A percentile compares a stretch with the other conserved stretches of the same genome.
These are phyloP conservation scores for Lasiosphaeria hispida DNA, from an alignment of 495 filamentous ascomycete genomes.

Conservation along the genomic window DNA sequence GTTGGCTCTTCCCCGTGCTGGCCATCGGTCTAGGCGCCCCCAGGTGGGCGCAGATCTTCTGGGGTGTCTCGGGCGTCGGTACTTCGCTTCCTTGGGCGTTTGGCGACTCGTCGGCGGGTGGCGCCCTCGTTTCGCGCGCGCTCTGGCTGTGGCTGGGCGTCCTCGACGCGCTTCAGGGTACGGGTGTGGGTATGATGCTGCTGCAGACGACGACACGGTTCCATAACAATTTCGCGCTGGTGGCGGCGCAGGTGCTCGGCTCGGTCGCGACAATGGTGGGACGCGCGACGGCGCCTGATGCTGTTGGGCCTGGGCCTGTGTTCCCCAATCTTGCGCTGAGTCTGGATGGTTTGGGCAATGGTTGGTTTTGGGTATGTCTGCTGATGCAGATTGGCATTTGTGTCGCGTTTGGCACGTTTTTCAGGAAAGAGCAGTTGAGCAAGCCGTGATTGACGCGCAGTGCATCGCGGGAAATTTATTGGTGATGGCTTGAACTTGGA, in stretches of 20 bases:
- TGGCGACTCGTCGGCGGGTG: slow-evolving; percentile 35
- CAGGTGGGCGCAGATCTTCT: slow-evolving; percentile 62
- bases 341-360: slow-evolving; percentile 48
- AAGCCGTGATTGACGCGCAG: slow-evolving; percentile 49
- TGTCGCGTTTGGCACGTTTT: slow-evolving; percentile 61
- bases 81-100: slow-evolving; percentile 55
- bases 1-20: slow-evolving; percentile 63
- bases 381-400: slow-evolving; percentile 59
- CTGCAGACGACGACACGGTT: slow-evolving; percentile 58
- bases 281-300: slow-evolving; percentile 53
- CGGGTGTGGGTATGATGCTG: slow-evolving; percentile 61
- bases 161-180: slow-evolving; percentile 57
- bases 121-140: slow-evolving; percentile 48
- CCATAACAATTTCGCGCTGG: slow-evolving; percentile 54
- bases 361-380: slow-evolving; percentile 66
- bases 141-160: slow-evolving; percentile 64
- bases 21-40: slow-evolving; percentile 61
- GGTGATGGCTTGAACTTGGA: not conserved
- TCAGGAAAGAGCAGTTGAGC: slow-evolving; percentile 65
- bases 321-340: slow-evolving; percentile 53
- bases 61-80: slow-evolving; percentile 55
- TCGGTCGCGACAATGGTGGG: slow-evolving; percentile 55
- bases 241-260: slow-evolving; percentile 55
- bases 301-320: slow-evolving; percentile 55
- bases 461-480: not conserved